Evolutionary conservation across 768 basidiomycete genomes (phyloP).

Genomic region (Termitomyces sp.): DNA sequence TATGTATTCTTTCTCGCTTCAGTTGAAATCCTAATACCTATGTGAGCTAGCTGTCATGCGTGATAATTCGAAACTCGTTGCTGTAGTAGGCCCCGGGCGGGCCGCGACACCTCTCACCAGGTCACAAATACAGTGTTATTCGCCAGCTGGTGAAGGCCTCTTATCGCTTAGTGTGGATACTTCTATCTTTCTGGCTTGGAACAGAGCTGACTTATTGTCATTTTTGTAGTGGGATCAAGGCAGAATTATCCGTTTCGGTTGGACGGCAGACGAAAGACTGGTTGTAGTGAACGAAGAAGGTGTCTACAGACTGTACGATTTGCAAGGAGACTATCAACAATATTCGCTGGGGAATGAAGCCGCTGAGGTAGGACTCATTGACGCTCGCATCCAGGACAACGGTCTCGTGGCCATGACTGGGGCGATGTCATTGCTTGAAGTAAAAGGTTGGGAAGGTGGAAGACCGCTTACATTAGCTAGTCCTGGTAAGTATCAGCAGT

Average conservation of each 20-base stretch:
- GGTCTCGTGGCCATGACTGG: conserved; percentile 86
- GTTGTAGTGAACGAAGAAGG: conserved; percentile 91
- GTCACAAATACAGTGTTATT: conserved; percentile 84
- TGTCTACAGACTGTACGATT: conserved; percentile 82
- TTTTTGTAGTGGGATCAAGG: conserved; percentile 80
- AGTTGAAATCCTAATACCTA: background rate
- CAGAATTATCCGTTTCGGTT: conserved; percentile 77
- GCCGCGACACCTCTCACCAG: conserved; percentile 54
- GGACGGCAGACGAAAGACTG: conserved; percentile 79
- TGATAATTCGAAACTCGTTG: conserved; percentile 74
- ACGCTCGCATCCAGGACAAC: conserved; percentile 80
- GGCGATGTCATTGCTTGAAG: conserved; percentile 71
- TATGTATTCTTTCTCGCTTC: background rate
- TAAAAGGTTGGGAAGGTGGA: conserved; percentile 84
- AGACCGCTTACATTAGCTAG: conserved; percentile 69
- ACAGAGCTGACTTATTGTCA: conserved; percentile 10
- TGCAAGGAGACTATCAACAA: conserved; percentile 82
- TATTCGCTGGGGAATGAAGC: conserved; percentile 81
- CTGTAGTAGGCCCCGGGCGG: conserved; percentile 51
- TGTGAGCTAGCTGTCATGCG: conserved; percentile 70
- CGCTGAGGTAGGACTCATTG: conserved; percentile 74
- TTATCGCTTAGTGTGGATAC: conserved; percentile 69
- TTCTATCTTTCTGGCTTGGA: conserved; percentile 12
- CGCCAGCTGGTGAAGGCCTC: conserved; percentile 73
- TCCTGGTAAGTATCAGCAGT: conserved; percentile 47